Conservation (phyloP, 2,329 filamentous ascomycete genomes). For the Penicillium sp. region DNA sequence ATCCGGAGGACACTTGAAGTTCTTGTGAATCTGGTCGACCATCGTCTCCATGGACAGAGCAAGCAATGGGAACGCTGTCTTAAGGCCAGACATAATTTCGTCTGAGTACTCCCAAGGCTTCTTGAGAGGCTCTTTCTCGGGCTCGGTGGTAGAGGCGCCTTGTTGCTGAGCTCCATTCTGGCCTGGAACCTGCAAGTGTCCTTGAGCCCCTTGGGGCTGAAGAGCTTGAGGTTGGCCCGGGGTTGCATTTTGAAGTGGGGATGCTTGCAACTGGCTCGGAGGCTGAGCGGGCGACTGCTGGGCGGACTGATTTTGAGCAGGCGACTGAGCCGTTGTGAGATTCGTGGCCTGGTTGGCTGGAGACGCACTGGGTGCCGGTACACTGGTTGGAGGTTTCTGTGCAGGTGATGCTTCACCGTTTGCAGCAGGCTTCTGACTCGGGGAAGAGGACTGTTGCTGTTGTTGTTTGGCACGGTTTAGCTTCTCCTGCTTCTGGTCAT, state of each 20-base stretch:
- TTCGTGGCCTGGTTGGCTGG: constrained; percentile 24
- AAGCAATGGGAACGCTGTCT: constrained; percentile 93
- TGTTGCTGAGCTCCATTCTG: constrained; percentile 24
- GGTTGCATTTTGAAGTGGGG: constrained; percentile 19
- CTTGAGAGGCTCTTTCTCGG: constrained; percentile 57
- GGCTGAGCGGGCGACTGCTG: constrained; percentile 26
- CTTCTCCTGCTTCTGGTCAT: constrained; percentile 65
- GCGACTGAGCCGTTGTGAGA: constrained; percentile 28
- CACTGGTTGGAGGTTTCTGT: constrained; percentile 51
- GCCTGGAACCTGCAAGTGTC: constrained; percentile 30
- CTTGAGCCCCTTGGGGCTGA: constrained; percentile 17
- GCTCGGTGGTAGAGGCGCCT: constrained; percentile 20
- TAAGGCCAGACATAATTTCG: constrained; percentile 90
- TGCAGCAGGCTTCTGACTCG: constrained; percentile 38
- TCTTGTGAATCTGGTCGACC: constrained; percentile 98
- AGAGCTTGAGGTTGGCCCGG: constrained; percentile 14
- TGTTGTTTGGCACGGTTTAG: constrained; percentile 66
- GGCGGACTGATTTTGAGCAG: constrained; percentile 20
- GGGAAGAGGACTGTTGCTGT: constrained; percentile 46
- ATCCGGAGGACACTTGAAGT: constrained; percentile 98
- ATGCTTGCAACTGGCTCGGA: constrained; percentile 19
- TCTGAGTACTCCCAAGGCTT: constrained; percentile 96
- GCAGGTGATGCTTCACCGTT: constrained; percentile 45
- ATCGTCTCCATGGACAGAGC: constrained; percentile 99
- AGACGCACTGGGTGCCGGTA: constrained; percentile 26